Evolutionary conservation across 768 basidiomycete species (phyloP).

Genomic region (Suillus clintonianus): DNA sequence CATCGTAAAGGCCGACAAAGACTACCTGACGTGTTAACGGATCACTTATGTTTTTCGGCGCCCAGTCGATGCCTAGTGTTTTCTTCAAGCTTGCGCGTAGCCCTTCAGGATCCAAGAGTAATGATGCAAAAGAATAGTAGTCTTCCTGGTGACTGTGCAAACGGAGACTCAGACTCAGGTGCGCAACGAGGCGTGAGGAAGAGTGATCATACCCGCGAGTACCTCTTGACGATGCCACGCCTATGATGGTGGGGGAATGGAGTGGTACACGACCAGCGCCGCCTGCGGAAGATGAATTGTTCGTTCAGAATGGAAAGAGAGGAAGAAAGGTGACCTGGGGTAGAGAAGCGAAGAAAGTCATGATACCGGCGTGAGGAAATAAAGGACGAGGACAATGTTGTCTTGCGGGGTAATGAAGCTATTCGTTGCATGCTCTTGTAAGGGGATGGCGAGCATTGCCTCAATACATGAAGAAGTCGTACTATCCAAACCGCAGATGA

Average conservation of each 20-base stretch:
- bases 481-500: neutral
- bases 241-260: slow-evolving; percentile 75
- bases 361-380: slow-evolving; percentile 48
- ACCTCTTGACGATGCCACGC: slow-evolving; percentile 74
- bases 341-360: slow-evolving; percentile 63
- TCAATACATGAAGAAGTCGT: slow-evolving; percentile 14
- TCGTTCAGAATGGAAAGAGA: slow-evolving; percentile 2
- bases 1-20: slow-evolving; percentile 91
- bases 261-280: slow-evolving; percentile 71
- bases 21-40: slow-evolving; percentile 73
- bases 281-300: slow-evolving; percentile 37
- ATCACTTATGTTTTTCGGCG: slow-evolving; percentile 54
- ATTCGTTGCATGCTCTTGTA: slow-evolving; percentile 28
- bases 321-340: slow-evolving; percentile 47
- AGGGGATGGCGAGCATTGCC: slow-evolving; percentile 31
- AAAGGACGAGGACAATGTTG: slow-evolving; percentile 12
- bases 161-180: neutral
- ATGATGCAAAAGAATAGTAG: slow-evolving; percentile 72
- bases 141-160: slow-evolving; percentile 83
- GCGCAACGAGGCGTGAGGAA: slow-evolving; percentile 2
- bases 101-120: slow-evolving; percentile 78
- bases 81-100: slow-evolving; percentile 65
- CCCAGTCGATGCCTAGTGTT: slow-evolving; percentile 69
- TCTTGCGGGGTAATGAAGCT: slow-evolving; percentile 25
- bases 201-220: slow-evolving; percentile 57